These are phyloP conservation scores for Trametes elegans DNA, from an alignment of 768 basidiomycete genomes.

Conservation along the genomic window DNA sequence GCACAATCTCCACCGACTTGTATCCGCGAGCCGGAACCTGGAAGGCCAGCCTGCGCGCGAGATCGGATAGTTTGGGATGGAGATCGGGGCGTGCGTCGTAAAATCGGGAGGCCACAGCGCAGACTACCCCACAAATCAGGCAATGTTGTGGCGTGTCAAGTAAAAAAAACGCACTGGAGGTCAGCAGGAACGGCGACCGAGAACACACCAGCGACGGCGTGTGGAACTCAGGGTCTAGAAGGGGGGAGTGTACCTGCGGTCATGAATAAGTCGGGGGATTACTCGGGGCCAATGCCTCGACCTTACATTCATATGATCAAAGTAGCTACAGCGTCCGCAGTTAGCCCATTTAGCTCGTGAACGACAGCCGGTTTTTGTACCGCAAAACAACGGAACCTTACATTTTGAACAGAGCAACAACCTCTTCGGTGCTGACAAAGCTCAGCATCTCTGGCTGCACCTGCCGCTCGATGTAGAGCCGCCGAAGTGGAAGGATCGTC, in stretches of 20 bases:
- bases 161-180: constrained; percentile 70
- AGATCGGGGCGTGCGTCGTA: constrained; percentile 81
- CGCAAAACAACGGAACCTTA: constrained; percentile 38
- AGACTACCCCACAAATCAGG: constrained; percentile 52
- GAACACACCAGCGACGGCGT: constrained; percentile 93
- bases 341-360: constrained; percentile 11
- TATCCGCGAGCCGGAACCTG: constrained; percentile 81
- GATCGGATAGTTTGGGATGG: constrained; percentile 72
- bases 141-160: not conserved
- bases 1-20: constrained; percentile 93
- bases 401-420: constrained; percentile 90
- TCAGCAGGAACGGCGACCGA: constrained; percentile 91
- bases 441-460: constrained; percentile 92
- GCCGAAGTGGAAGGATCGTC: constrained; percentile 80
- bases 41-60: constrained; percentile 87
- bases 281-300: not conserved
- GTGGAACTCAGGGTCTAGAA: constrained; percentile 87
- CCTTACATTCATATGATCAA: constrained; percentile 72
- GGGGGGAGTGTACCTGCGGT: constrained; percentile 67
- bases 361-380: not conserved
- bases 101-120: constrained; percentile 92
- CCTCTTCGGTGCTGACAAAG: constrained; percentile 86
- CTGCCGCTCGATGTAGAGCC: constrained; percentile 84
- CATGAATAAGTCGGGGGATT: constrained; percentile 14
- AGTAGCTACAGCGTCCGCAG: constrained; percentile 49